Base-by-base conservation (phyloP, 83 land plant species). In the Thuja plicata region DNA sequence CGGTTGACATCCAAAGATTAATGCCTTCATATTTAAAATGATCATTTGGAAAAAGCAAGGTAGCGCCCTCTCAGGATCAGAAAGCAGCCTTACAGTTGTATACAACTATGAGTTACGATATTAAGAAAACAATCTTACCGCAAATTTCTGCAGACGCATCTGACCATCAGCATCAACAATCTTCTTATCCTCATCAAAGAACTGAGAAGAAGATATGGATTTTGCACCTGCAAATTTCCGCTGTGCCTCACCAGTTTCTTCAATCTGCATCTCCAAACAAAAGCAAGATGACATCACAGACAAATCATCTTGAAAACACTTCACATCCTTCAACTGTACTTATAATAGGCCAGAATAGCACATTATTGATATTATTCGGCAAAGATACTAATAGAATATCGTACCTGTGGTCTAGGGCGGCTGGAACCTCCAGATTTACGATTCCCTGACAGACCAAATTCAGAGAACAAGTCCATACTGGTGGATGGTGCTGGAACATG, bases 161-260 rank as follows among this genome's bases (percentile, higher is more conserved):
- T 94, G 94, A 89, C 93, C 89, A 30, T 95, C 96, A 1, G 77
- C 85, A 30, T 95, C 99, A 38, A 71, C 84, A 38, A 91, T 89
- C 73, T 91, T 95, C 89, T 88, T 92, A 83, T 94, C 96, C 87
- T 98, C 95, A 37, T 95, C 96, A 91, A 96, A 98, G 87, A 89
- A 98, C 88, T 98, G 99, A 32, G 97, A 92, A 34, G 99, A 98
- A 48, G 99, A 98, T 76, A 98, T 98, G 7, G 99, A 96, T 87
- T 98, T 98, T 43, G 99, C 99, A 94, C 95, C 96, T 37, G 97
- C 94, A 91, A 98, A 98, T 90, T 98, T 98, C 93, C 89, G 91
- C 87, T 96, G 95, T 35, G 99, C 99, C 91, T 98, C 99, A 89
- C 92, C 92, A 86, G 93, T 94, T 89, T 98, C 99, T 90, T 96